Base-by-base conservation (phyloP, 805 yeast species). In the Grigorovia humatica region DNA sequence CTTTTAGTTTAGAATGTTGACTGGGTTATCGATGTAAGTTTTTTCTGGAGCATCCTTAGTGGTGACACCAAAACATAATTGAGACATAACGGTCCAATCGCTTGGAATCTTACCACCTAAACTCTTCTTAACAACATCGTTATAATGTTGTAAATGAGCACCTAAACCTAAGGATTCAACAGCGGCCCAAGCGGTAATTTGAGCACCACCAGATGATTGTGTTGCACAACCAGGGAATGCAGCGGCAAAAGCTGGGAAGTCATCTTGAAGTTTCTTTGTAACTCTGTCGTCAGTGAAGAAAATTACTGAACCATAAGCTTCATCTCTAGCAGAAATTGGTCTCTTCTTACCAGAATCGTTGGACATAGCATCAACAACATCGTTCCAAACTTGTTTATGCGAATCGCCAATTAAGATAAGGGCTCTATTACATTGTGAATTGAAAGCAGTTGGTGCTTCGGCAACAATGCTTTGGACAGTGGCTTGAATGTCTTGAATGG, bases 111-210 rank as follows among this genome's bases (percentile, higher is more conserved):
- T 63, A 45, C 59, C 61, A 55, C 70, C 67, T 56, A 72, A 55
- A 48, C 72, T 73, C 43, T 61, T 70, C 56, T 68, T 67, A 48
- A 77, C 72, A 47, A 67, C 65, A 47, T 71, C 75, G 62, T 74
- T 75, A 71, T 72, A 78, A 64, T 77, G 81, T 65, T 77, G 82
- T 57, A 77, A 68, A 57, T 74, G 76, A 55, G 71, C 78, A 55
- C 80, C 81, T 45, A 76, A 61, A 48, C 76, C 76, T 52, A 73
- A 61, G 35, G 67, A 68, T 48, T 70, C 67, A 29, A 77, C 64
- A 29, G 76, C 76, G 44, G 77, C 65, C 82, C 82, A 77, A 18
- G 74, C 61, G 56, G 67, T 61, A 55, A 77, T 75, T 67, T 75
- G 79, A 50, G 78, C 78, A 50, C 76, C 74, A 66, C 78, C 78